These are phyloP conservation scores for Toxoplasma gondii DNA, from an alignment of 169 alveolate genomes.

Conservation along the genomic window DNA sequence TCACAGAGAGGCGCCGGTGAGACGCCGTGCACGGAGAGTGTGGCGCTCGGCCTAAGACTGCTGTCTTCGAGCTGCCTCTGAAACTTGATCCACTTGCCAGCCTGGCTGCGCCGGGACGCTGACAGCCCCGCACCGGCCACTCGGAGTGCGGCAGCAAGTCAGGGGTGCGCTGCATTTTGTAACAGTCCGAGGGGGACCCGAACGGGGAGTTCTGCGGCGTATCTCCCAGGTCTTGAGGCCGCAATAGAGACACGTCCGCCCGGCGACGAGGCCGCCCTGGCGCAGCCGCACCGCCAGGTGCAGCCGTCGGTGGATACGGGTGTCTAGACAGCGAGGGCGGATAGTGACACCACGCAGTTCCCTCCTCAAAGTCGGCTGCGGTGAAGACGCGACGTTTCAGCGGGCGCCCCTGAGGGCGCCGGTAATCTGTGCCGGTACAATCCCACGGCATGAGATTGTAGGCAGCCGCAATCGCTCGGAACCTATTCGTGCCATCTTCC, in stretches of 20 bases:
- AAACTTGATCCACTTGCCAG: background rate
- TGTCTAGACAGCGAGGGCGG: background rate
- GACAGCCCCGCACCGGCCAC: background rate
- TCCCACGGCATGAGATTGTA: conserved; percentile 38
- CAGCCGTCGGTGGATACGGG: background rate
- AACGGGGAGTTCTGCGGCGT: background rate
- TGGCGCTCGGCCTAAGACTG: background rate
- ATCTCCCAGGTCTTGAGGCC: background rate
- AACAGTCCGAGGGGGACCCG: background rate
- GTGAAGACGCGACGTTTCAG: conserved; percentile 27
- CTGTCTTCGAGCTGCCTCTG: background rate
- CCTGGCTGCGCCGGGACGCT: background rate
- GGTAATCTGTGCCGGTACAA: background rate
- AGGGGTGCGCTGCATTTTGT: background rate
- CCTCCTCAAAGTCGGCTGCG: conserved; percentile 29
- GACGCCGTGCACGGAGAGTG: background rate
- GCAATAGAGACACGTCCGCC: background rate
- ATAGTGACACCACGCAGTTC: conserved; percentile 13
- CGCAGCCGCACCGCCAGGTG: background rate
- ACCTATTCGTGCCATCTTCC: background rate
- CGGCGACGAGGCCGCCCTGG: background rate
- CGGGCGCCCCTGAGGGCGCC: conserved; percentile 23
- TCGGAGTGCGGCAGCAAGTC: background rate
- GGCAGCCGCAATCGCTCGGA: conserved; percentile 16
- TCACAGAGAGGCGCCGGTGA: too few species aligned